phyloP scores from a whole-genome alignment of 176 grass and related monocot genomes.

The Musa acuminata region DNA sequence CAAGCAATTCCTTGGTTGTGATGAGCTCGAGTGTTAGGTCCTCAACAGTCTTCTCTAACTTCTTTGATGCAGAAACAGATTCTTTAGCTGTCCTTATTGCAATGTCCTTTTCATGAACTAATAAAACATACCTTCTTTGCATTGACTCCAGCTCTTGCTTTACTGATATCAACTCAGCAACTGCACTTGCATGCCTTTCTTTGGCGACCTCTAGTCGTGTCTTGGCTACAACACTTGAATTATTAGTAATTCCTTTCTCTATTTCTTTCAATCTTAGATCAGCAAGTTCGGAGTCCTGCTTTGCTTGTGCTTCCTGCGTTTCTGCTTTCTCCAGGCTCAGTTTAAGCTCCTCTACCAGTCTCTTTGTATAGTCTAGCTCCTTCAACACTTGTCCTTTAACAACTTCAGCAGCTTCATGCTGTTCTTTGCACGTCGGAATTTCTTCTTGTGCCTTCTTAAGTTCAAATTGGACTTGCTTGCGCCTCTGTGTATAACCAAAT shows the following conservation, averaged over 20 bases:
- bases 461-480: conserved; percentile 35
- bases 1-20: conserved; percentile 36
- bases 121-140: conserved; percentile 37
- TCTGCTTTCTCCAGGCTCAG: conserved; percentile 50
- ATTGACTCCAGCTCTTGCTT: conserved; percentile 56
- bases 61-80: conserved; percentile 26
- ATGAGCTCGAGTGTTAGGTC: conserved; percentile 53
- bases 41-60: conserved; percentile 48
- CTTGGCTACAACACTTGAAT: conserved; percentile 45
- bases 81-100: conserved; percentile 36
- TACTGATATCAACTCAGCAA: conserved; percentile 45
- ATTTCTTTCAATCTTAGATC: conserved; percentile 60
- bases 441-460: conserved; percentile 50
- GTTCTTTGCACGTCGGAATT: conserved; percentile 34
- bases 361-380: conserved; percentile 34
- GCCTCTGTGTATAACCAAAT: conserved; percentile 32
- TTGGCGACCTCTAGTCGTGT: conserved; percentile 54
- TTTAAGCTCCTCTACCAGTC: conserved; percentile 60
- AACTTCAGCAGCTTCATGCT: conserved; percentile 31
- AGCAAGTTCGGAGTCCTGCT: conserved; percentile 52
- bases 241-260: conserved; percentile 34
- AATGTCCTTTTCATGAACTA: conserved; percentile 41
- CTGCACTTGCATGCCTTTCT: conserved; percentile 28
- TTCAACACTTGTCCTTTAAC: conserved; percentile 32
- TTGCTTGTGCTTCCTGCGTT: conserved; percentile 45